Conservation (phyloP, 1,284 basidiomycete species). For the Microbotryum violaceum region DNA sequence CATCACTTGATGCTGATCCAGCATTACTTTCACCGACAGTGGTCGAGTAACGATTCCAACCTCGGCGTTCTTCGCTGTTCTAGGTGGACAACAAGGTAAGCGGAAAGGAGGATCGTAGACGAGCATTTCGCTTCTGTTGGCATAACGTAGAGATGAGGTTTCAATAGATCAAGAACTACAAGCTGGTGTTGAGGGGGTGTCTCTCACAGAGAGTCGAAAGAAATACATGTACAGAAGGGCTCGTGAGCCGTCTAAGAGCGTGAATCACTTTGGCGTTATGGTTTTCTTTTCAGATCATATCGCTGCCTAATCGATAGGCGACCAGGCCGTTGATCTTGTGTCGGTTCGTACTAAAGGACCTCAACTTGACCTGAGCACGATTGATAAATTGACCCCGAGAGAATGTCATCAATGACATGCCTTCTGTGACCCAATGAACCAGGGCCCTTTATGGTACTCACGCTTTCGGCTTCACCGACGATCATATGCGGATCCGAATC, state of each 20-base stretch:
- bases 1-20: background rate
- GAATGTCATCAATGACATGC: conserved; percentile 13
- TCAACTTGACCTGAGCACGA: conserved; percentile 42
- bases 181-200: background rate
- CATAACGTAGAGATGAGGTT: background rate
- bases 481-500: conserved; percentile 93
- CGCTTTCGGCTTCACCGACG: conserved; percentile 92
- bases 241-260: background rate
- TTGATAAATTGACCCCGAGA: background rate
- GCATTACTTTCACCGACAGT: background rate
- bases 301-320: conserved; percentile 41
- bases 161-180: background rate
- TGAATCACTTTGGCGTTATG: background rate
- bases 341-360: conserved; percentile 43
- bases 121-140: background rate
- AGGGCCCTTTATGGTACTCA: conserved; percentile 44
- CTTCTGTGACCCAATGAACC: conserved; percentile 6
- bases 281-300: conserved; percentile 23
- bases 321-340: conserved; percentile 44
- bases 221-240: background rate
- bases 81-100: conserved; percentile 26
- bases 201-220: background rate
- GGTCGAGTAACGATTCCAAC: conserved; percentile 25
- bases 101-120: conserved; percentile 12
- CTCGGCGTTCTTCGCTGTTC: conserved; percentile 25